Conservation (phyloP, 495 filamentous ascomycete genomes). For the Podospora conica region DNA sequence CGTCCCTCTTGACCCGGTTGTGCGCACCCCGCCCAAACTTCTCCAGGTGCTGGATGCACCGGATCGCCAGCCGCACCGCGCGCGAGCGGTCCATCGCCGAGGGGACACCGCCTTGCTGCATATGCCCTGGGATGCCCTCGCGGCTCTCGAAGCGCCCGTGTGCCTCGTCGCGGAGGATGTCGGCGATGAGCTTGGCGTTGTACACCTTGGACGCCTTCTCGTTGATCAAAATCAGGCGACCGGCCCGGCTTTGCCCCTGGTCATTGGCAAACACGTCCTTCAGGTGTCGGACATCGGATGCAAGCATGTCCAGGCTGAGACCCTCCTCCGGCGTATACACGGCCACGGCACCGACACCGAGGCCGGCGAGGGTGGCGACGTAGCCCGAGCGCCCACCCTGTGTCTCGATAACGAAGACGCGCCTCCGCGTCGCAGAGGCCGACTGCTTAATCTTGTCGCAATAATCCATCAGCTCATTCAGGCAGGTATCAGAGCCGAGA, state of each 20-base stretch:
- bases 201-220: slow-evolving; percentile 88
- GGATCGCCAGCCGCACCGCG: slow-evolving; percentile 84
- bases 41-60: slow-evolving; percentile 86
- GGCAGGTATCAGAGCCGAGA: slow-evolving; percentile 90
- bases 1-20: slow-evolving; percentile 63
- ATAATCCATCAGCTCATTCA: slow-evolving; percentile 93
- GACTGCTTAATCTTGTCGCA: slow-evolving; percentile 98
- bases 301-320: slow-evolving; percentile 87
- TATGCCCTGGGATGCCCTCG: slow-evolving; percentile 89
- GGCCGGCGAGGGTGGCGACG: slow-evolving; percentile 82
- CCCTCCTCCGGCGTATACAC: slow-evolving; percentile 98
- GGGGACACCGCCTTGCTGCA: slow-evolving; percentile 91
- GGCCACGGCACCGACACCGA: slow-evolving; percentile 84
- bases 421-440: slow-evolving; percentile 81
- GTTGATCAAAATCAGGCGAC: slow-evolving; percentile 90
- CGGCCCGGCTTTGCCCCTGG: slow-evolving; percentile 82
- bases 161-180: slow-evolving; percentile 92
- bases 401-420: slow-evolving; percentile 96
- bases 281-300: slow-evolving; percentile 83
- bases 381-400: slow-evolving; percentile 95
- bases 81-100: slow-evolving; percentile 94
- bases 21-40: slow-evolving; percentile 58
- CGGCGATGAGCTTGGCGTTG: slow-evolving; percentile 84
- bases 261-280: slow-evolving; percentile 80
- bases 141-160: slow-evolving; percentile 90